These are phyloP conservation scores for Saccharum spontaneum DNA, from an alignment of 176 grass and related monocot species.

Conservation along the genomic window DNA sequence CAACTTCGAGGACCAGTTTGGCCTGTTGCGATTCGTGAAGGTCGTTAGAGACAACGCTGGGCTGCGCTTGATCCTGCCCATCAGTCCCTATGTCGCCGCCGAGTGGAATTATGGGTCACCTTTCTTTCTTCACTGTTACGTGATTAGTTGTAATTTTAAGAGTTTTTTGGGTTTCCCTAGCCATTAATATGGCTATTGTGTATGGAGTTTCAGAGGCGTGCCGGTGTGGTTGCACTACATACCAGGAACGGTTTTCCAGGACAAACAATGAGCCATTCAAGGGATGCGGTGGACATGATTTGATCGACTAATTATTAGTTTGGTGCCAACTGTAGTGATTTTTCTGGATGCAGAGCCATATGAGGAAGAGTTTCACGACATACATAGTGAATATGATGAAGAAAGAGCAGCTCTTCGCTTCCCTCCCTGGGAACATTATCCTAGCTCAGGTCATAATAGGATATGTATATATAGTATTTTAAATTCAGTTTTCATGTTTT, in stretches of 20 bases:
- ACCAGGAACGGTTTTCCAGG: conserved; percentile 83
- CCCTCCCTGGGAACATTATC: conserved; percentile 78
- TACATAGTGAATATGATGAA: conserved; percentile 96
- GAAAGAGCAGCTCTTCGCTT: conserved; percentile 72
- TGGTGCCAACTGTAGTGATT: conserved; percentile 3
- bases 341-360: conserved; percentile 56
- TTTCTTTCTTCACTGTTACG: not conserved
- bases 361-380: conserved; percentile 71
- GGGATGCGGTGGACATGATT: conserved; percentile 31
- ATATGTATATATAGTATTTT: not conserved
- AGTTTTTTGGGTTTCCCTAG: not conserved
- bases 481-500: not conserved
- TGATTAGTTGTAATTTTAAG: not conserved
- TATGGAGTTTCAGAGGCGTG: conserved; percentile 58
- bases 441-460: conserved; percentile 61
- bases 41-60: conserved; percentile 75
- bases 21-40: conserved; percentile 72
- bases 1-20: conserved; percentile 90
- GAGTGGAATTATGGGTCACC: conserved; percentile 90
- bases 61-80: conserved; percentile 86
- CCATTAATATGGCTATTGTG: not conserved
- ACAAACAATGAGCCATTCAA: conserved; percentile 82
- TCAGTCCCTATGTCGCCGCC: conserved; percentile 87
- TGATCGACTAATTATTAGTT: not conserved
- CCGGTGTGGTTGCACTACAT: conserved; percentile 94